A percentile compares a stretch with the other conserved stretches of the same genome.
Evolutionary conservation across 768 basidiomycete genomes (phyloP).

Genomic region (Chlorophyllum brunneum): DNA sequence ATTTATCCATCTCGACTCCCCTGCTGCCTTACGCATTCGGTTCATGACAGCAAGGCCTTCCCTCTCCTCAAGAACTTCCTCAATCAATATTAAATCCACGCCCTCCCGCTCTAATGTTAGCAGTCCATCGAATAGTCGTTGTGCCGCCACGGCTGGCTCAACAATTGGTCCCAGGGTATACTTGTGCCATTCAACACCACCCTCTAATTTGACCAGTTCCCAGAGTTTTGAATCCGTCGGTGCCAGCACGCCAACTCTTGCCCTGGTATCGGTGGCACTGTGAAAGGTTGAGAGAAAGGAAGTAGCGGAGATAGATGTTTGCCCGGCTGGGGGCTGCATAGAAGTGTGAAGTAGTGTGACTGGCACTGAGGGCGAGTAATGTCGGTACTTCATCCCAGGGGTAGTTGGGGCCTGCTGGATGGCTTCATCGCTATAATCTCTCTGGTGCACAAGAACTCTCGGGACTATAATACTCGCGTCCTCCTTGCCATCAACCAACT

Average conservation of each 20-base stretch:
- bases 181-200: constrained; percentile 51
- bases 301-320: constrained; percentile 24
- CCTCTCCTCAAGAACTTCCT: constrained; percentile 73
- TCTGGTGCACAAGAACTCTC: constrained; percentile 69
- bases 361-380: constrained; percentile 90
- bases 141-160: constrained; percentile 68
- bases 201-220: constrained; percentile 23
- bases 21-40: constrained; percentile 85
- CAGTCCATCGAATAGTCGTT: constrained; percentile 83
- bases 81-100: constrained; percentile 81
- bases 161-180: constrained; percentile 47
- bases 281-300: constrained; percentile 42
- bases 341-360: constrained; percentile 68
- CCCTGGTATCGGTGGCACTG: constrained; percentile 15
- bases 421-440: constrained; percentile 69
- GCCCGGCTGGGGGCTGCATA: constrained; percentile 35
- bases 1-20: constrained; percentile 38
- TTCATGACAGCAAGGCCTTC: constrained; percentile 97
- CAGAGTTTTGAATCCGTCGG: constrained; percentile 54
- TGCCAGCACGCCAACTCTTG: constrained; percentile 68
- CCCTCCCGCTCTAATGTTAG: constrained; percentile 72
- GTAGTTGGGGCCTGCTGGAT: constrained; percentile 84
- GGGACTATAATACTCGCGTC: constrained; percentile 30
- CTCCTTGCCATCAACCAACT: constrained; percentile 21
- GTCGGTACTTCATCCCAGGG: constrained; percentile 98